phyloP scores from a whole-genome alignment of 768 basidiomycete genomes.

The Termitomyces heimii region DNA sequence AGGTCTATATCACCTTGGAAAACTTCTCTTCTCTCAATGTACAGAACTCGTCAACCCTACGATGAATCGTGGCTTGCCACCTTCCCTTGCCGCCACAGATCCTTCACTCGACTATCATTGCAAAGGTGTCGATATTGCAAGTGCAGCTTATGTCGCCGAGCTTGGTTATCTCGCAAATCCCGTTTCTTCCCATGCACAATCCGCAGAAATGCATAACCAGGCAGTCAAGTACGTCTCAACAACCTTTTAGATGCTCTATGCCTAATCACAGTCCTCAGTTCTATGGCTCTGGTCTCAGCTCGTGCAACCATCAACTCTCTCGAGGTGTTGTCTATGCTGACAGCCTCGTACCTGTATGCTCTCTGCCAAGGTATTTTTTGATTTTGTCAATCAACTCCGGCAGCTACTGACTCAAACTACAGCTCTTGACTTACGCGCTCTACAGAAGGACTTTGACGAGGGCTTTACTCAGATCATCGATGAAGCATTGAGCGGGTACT shows the following conservation, averaged over 20 bases:
- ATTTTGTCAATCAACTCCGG: not conserved
- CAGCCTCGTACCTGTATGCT: slow-evolving; percentile 68
- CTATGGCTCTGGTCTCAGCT: slow-evolving; percentile 78
- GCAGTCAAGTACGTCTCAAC: slow-evolving; percentile 67
- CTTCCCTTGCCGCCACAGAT: slow-evolving; percentile 72
- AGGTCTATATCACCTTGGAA: slow-evolving; percentile 63
- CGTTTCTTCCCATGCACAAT: slow-evolving; percentile 79
- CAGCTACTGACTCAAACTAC: not conserved
- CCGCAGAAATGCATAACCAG: slow-evolving; percentile 91
- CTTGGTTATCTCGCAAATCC: slow-evolving; percentile 80
- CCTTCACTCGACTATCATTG: slow-evolving; percentile 78
- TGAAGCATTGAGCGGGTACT: slow-evolving; percentile 43
- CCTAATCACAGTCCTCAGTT: slow-evolving; percentile 35
- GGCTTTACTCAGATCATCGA: slow-evolving; percentile 40
- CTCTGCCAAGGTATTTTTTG: slow-evolving; percentile 53
- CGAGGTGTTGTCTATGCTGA: slow-evolving; percentile 71
- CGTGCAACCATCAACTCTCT: slow-evolving; percentile 75
- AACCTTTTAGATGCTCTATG: not conserved
- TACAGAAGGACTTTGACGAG: slow-evolving; percentile 60
- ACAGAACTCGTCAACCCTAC: slow-evolving; percentile 69
- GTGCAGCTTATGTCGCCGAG: slow-evolving; percentile 77
- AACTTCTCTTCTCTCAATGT: slow-evolving; percentile 61
- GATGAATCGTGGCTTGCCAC: slow-evolving; percentile 81
- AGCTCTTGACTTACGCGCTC: slow-evolving; percentile 79
- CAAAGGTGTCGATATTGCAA: slow-evolving; percentile 83